Conservation (phyloP, 2,329 filamentous ascomycete species). For the Trichoderma koningii region DNA sequence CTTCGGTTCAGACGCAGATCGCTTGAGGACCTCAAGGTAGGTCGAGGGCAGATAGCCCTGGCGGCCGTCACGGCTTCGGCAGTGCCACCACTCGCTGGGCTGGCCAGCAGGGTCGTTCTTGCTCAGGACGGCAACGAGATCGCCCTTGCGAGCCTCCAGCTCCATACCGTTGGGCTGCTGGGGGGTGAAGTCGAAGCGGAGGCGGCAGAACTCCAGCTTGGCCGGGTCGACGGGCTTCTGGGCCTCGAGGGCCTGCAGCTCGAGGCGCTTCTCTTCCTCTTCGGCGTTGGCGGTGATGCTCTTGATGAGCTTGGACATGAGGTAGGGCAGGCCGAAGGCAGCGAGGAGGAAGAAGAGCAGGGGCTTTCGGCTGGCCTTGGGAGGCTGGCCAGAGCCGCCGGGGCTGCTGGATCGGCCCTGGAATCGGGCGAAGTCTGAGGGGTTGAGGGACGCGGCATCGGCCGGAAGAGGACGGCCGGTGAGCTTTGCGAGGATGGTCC, state of each 20-base stretch:
- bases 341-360: conserved; percentile 94
- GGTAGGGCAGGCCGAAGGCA: conserved; percentile 91
- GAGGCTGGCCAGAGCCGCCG: conserved; percentile 64
- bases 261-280: conserved; percentile 68
- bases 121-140: conserved; percentile 89
- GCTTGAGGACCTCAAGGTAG: conserved; percentile 76
- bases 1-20: conserved; percentile 53
- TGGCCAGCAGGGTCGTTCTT: conserved; percentile 92
- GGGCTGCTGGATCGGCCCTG: conserved; percentile 63
- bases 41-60: conserved; percentile 90
- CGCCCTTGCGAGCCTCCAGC: conserved; percentile 88
- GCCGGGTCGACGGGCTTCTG: conserved; percentile 72
- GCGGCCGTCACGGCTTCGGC: conserved; percentile 82
- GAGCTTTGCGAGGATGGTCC: conserved; percentile 86
- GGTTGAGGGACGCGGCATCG: conserved; percentile 82
- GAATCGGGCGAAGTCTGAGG: conserved; percentile 87
- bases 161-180: conserved; percentile 72
- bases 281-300: conserved; percentile 81
- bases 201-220: conserved; percentile 94
- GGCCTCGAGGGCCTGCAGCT: conserved; percentile 53
- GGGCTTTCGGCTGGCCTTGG: conserved; percentile 87
- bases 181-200: conserved; percentile 91
- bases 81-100: conserved; percentile 96
- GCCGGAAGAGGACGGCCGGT: conserved; percentile 89
- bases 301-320: conserved; percentile 95